phyloP scores from a whole-genome alignment of 495 filamentous ascomycete species.

The Lasiosphaeriaceae sp. region DNA sequence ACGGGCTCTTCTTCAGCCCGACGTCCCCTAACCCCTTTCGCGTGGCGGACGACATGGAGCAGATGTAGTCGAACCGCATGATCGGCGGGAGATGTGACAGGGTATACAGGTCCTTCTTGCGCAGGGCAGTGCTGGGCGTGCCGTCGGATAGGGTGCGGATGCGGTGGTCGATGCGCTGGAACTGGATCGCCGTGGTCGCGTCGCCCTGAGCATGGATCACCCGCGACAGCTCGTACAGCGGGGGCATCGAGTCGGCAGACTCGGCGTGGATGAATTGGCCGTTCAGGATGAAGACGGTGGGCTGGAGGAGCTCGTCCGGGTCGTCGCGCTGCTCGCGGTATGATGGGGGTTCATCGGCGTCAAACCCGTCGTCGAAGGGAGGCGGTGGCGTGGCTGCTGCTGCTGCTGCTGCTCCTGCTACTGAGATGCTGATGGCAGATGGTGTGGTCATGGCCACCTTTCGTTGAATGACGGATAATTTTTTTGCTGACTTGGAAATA shows the following conservation, averaged over 20 bases:
- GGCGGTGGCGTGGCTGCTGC: not conserved
- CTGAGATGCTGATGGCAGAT: no score
- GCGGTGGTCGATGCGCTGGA: slow-evolving; percentile 28
- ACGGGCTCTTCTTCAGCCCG: slow-evolving; percentile 16
- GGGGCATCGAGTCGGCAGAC: slow-evolving; percentile 17
- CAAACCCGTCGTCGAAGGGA: not conserved
- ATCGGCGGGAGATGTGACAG: slow-evolving; percentile 19
- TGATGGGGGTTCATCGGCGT: slow-evolving; percentile 6
- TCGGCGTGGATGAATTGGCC: slow-evolving; percentile 26
- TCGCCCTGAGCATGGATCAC: slow-evolving; percentile 19
- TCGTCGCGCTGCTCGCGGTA: slow-evolving; percentile 15
- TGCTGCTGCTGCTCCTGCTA: no score
- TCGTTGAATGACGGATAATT: no score
- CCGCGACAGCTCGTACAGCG: slow-evolving; percentile 29
- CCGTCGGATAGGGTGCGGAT: slow-evolving; percentile 20
- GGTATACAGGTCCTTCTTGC: slow-evolving; percentile 24
- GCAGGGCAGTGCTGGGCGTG: slow-evolving; percentile 12
- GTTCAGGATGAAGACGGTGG: slow-evolving; percentile 21
- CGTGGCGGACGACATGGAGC: slow-evolving; percentile 16
- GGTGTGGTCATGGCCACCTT: no score
- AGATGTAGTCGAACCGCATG: slow-evolving; percentile 13
- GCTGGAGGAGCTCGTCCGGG: slow-evolving; percentile 27
- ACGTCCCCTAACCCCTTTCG: slow-evolving; percentile 21
- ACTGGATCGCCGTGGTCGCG: slow-evolving; percentile 16
- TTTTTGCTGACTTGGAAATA: no score